Conservation (phyloP, 176 grass and related monocot genomes). For the Carex scoparia region DNA sequence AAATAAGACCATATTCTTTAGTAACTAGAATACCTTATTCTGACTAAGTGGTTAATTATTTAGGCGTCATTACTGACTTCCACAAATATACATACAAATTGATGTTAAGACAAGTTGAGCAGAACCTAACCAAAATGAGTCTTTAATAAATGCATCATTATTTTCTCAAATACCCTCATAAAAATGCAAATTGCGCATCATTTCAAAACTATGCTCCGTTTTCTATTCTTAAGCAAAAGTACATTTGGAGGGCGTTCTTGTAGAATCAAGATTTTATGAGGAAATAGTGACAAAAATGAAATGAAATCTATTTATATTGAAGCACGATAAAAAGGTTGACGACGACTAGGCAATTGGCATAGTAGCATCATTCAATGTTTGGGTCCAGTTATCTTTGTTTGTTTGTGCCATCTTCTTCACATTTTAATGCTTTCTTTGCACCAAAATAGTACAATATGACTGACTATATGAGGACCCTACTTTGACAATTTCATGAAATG, state of each 20-base stretch:
- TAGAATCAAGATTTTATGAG: background rate
- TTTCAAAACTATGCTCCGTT: too few relatives aligned
- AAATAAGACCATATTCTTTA: background rate
- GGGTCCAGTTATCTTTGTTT: background rate
- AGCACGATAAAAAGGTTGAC: too few relatives aligned
- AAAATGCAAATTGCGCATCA: background rate
- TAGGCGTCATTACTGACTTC: too few relatives aligned
- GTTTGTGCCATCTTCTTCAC: background rate
- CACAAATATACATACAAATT: background rate
- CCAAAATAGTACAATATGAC: background rate
- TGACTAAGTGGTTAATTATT: background rate
- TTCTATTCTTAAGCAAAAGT: background rate
- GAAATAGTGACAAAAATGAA: background rate
- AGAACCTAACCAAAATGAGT: background rate
- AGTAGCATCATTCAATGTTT: too few relatives aligned
- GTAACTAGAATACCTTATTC: background rate
- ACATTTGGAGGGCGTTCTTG: background rate
- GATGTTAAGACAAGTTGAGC: background rate
- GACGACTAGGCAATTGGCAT: too few relatives aligned
- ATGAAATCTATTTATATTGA: background rate
- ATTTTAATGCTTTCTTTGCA: conserved; percentile 10
- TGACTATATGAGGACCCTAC: background rate
- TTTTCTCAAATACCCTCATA: background rate
- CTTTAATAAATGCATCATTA: background rate
- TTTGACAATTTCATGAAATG: background rate